phyloP scores from a whole-genome alignment of 306 rosid species.

The Sophora flavescens region DNA sequence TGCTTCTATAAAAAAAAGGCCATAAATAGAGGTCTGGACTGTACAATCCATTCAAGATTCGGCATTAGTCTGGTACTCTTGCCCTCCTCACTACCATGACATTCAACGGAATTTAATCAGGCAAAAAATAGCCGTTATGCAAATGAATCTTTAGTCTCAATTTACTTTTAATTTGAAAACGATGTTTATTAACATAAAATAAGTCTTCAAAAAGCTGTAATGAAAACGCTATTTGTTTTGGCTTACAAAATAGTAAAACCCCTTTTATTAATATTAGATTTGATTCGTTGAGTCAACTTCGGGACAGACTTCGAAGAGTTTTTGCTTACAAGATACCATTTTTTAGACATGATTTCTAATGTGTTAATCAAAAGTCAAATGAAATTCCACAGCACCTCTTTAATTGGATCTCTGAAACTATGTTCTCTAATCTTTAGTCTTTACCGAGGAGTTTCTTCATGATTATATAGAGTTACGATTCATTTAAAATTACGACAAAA shows the following conservation, averaged over 20 bases:
- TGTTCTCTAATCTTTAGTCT: not conserved
- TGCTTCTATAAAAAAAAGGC: constrained; percentile 14
- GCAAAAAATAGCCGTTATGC: not conserved
- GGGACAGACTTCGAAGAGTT: not conserved
- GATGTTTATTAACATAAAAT: not conserved
- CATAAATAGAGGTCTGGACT: constrained; percentile 17
- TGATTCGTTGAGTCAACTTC: constrained; percentile 2
- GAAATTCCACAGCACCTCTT: not conserved
- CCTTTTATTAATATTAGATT: not conserved
- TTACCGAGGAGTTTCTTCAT: not conserved
- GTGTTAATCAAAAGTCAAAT: not conserved
- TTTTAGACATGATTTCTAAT: not conserved
- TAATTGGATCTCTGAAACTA: not conserved
- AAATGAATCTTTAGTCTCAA: not conserved
- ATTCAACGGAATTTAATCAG: constrained; percentile 13
- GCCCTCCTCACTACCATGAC: constrained; percentile 16
- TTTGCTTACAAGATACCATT: not conserved
- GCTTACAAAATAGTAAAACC: not conserved
- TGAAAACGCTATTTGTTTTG: not conserved
- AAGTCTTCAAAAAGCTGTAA: not conserved
- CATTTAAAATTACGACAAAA: too few species aligned
- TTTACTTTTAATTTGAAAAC: not conserved
- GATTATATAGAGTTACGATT: too few species aligned
- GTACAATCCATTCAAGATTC: constrained; percentile 15
- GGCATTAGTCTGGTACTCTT: constrained; percentile 10